phyloP scores from a whole-genome alignment of 1,139 yeast genomes.

The Sugiyamaella sp. region DNA sequence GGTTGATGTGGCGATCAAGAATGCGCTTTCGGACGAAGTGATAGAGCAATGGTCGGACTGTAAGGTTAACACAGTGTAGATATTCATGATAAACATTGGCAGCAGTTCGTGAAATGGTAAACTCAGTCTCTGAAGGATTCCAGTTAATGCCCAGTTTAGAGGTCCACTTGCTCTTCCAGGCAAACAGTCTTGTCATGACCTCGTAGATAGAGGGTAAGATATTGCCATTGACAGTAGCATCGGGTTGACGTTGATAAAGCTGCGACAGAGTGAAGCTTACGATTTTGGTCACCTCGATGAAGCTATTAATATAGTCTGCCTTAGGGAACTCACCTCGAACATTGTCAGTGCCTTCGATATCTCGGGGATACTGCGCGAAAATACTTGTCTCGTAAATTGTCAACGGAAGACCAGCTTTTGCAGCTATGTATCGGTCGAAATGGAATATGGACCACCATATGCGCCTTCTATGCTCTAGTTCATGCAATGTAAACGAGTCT shows the following conservation, averaged over 20 bases:
- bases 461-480: conserved; percentile 72
- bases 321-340: conserved; percentile 68
- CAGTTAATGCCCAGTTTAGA: conserved; percentile 22
- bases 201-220: conserved; percentile 23
- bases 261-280: conserved; percentile 74
- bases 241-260: conserved; percentile 76
- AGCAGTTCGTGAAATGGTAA: conserved; percentile 59
- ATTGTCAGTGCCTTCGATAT: conserved; percentile 44
- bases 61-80: conserved; percentile 81
- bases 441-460: conserved; percentile 93
- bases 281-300: conserved; percentile 79
- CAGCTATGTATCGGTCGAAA: conserved; percentile 83
- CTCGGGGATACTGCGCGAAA: conserved; percentile 73
- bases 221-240: conserved; percentile 31
- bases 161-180: conserved; percentile 60
- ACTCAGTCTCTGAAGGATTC: conserved; percentile 19
- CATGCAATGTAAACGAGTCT: conserved; percentile 24
- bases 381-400: conserved; percentile 80
- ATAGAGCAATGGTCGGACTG: conserved; percentile 77
- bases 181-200: conserved; percentile 65
- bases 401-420: conserved; percentile 82
- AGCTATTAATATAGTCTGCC: conserved; percentile 75
- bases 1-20: conserved; percentile 53
- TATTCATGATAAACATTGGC: conserved; percentile 85
- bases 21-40: conserved; percentile 74